A percentile compares a stretch with the other conserved stretches of the same genome.
Evolutionary conservation across 805 yeast species (phyloP).

Genomic region (Lipomyces kockii): DNA sequence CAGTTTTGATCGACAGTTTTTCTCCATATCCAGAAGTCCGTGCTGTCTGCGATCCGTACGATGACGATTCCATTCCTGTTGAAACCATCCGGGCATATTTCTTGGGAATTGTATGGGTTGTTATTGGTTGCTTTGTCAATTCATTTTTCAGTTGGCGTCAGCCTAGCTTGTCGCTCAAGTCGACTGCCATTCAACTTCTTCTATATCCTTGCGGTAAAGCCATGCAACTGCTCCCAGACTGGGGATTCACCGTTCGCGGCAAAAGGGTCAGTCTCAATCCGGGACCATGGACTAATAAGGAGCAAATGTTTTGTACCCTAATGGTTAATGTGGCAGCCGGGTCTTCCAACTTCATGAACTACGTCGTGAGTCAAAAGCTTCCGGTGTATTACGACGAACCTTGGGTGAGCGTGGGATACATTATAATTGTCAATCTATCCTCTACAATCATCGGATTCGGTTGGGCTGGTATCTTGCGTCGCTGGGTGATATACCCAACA

Average conservation of each 20-base stretch:
- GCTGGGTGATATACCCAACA: slow-evolving; percentile 62
- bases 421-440: slow-evolving; percentile 56
- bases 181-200: slow-evolving; percentile 61
- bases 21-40: slow-evolving; percentile 67
- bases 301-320: slow-evolving; percentile 64
- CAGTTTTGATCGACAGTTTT: slow-evolving; percentile 49
- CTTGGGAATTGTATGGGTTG: slow-evolving; percentile 56
- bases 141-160: slow-evolving; percentile 60
- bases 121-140: slow-evolving; percentile 61
- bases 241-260: slow-evolving; percentile 40
- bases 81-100: slow-evolving; percentile 60
- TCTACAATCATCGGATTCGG: slow-evolving; percentile 69
- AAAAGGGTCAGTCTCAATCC: slow-evolving; percentile 56
- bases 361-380: slow-evolving; percentile 11
- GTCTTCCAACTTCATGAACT: neutral
- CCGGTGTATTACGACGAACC: slow-evolving; percentile 44
- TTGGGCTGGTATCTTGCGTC: slow-evolving; percentile 65
- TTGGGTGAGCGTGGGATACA: slow-evolving; percentile 54
- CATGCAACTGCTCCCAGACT: slow-evolving; percentile 49
- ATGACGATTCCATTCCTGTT: slow-evolving; percentile 52
- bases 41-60: slow-evolving; percentile 40
- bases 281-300: slow-evolving; percentile 68
- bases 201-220: slow-evolving; percentile 61
- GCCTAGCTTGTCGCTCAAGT: slow-evolving; percentile 57
- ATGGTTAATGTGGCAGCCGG: slow-evolving; percentile 35